phyloP scores from a whole-genome alignment of 2,329 filamentous ascomycete species.

The Monilinia fructicola region DNA sequence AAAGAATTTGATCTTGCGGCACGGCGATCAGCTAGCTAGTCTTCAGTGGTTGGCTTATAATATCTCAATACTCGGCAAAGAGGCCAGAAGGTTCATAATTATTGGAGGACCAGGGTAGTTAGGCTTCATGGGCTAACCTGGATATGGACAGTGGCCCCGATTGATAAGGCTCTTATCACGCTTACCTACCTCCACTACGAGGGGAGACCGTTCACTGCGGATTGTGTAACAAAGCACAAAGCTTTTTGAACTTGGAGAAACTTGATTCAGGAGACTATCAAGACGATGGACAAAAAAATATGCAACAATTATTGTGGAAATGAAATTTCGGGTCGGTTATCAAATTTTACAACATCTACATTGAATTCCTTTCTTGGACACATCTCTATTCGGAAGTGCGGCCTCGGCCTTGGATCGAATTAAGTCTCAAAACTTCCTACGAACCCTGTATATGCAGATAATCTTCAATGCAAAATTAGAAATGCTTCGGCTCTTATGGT shows the following conservation, averaged over 20 bases:
- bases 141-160: too few relatives aligned
- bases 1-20: neutral
- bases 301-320: neutral
- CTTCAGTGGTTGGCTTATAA: neutral
- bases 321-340: neutral
- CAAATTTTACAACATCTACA: neutral
- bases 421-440: neutral
- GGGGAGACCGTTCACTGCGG: neutral
- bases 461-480: neutral
- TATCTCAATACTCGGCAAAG: neutral
- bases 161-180: too few relatives aligned
- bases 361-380: neutral
- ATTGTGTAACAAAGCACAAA: conserved; percentile 3
- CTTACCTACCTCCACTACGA: too few relatives aligned
- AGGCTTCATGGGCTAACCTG: too few relatives aligned
- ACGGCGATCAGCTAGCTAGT: neutral
- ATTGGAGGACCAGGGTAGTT: too few relatives aligned
- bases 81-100: too few relatives aligned
- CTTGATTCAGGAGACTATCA: neutral
- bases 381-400: neutral
- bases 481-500: neutral
- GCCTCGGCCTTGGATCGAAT: neutral
- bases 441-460: conserved; percentile 3
- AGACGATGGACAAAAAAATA: neutral
- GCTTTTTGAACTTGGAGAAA: neutral